These are phyloP conservation scores for Pestalotiopsis sp. DNA, from an alignment of 2,329 filamentous ascomycete species.

Conservation along the genomic window DNA sequence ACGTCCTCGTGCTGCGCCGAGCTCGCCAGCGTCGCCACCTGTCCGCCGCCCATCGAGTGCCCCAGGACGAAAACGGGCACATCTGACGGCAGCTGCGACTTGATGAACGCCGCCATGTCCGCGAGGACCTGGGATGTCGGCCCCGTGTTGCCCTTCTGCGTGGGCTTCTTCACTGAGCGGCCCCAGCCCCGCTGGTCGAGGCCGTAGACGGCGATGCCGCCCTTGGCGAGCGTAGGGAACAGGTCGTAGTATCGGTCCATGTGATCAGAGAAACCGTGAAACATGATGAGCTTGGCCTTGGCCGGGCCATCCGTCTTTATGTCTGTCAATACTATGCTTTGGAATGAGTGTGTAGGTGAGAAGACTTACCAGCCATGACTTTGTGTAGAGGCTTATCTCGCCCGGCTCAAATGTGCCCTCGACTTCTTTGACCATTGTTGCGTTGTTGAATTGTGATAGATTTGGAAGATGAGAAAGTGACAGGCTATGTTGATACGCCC, in stretches of 20 bases:
- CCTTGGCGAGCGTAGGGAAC: slow-evolving; percentile 69
- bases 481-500: not conserved
- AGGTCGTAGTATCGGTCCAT: slow-evolving; percentile 75
- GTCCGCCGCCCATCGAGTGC: slow-evolving; percentile 87
- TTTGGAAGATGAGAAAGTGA: not conserved
- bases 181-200: slow-evolving; percentile 94
- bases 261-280: slow-evolving; percentile 92
- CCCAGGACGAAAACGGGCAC: slow-evolving; percentile 82
- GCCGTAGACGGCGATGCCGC: slow-evolving; percentile 74
- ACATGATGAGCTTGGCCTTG: slow-evolving; percentile 75
- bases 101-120: slow-evolving; percentile 79
- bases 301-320: slow-evolving; percentile 55
- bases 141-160: slow-evolving; percentile 73
- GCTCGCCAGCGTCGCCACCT: slow-evolving; percentile 66
- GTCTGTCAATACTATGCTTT: not conserved
- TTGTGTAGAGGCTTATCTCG: slow-evolving; percentile 53
- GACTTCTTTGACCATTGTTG: slow-evolving; percentile 41
- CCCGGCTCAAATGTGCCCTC: slow-evolving; percentile 54
- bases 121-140: slow-evolving; percentile 71
- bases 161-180: slow-evolving; percentile 62
- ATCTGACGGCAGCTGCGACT: slow-evolving; percentile 50
- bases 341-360: slow-evolving; percentile 3
- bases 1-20: slow-evolving; percentile 55
- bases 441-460: not conserved
- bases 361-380: slow-evolving; percentile 56